Base-by-base conservation (phyloP, 177 flowering plant genomes). In the Tripterygium wilfordii region DNA sequence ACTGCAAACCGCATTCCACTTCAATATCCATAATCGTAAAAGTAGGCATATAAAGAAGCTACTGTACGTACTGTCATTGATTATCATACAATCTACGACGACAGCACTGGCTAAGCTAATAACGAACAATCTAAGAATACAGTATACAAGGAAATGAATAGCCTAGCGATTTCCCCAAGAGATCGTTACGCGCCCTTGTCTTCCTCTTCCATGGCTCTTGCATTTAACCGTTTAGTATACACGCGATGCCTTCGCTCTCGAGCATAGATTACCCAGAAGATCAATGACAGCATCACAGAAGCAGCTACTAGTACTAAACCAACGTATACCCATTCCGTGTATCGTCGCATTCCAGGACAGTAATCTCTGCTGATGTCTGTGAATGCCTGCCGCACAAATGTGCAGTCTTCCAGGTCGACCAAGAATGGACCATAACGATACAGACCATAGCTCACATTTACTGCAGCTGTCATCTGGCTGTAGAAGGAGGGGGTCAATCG, bases 261-360 rank as follows among this genome's bases (percentile, higher is more conserved):
- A 1, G 81, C 90, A 59, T 82, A 80, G 28, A 80, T 44, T 19
- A 82, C 75, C 96, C 96, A 88, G 47, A 80, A 77, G 39, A 88
- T 59, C 44, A 85, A 45, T 0, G 96, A 85, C 7, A 80, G 60
- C 94, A 82, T 79, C 16, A 85, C 85, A 4, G 84, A 83, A 42
- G 56, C 60, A 7, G 96, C 77, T 24, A 79, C 88, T 65, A 76
- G 48, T 10, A 74, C 72, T 43, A 88, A 54, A 0, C 90, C 94
- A 23, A 61, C 19, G 37, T 80, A 85, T 27, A 77, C 57, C 77
- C 79, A 74, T 36, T 62, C 9, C 23, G 73, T 79, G 48, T 75
- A 62, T 19, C 41, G 48, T 8, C 65, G 49, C 44, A 88, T 65
- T 2, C 70, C 78, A n/a, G 94, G 94, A 41, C 94, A 88, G 23